Base-by-base conservation (phyloP, 2,329 filamentous ascomycete species). In the Hymenotorrendiella dingleyae region DNA sequence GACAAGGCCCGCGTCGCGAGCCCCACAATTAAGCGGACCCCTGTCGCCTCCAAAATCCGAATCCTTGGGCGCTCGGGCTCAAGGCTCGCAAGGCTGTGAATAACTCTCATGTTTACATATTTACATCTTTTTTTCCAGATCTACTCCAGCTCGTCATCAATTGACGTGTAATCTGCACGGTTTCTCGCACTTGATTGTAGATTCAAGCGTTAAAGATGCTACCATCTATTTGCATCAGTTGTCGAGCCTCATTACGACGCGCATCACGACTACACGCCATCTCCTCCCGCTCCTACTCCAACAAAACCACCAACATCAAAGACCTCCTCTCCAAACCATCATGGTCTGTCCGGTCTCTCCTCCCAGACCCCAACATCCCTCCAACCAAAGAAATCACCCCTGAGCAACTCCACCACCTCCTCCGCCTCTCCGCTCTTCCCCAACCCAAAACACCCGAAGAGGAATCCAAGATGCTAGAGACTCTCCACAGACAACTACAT, bases 341-440 rank as follows among this genome's bases (percentile, higher is more conserved):
- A 36, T 96, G 90, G 90, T 95, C 90, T 34, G 82, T 94, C 52
- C 71, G 78, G 24, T 82, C 84, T 7, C 78, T 95, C 4, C 71
- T 93, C 0, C 78, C 83, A 10, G 57, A 58, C 40, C 43, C 43
- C 6, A 21, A 37, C 9, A 22, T 35, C 11, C 40, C 43, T 1
- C 33, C 44, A 6, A 28, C 48, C 30, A 47, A 63, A 34, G 59
- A 70, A 37, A 63, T 64, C 43, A 80, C 83, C 0, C 68, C 79
- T 1, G 61, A 77, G 33, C 81, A 88, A 62, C 75, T 97, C 0
- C 80, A 78, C 54, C 91, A 96, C 63, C 80, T 97, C 8, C 81
- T 96, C 26, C 85, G 86, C 14, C 81, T 97, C 28, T 94, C 90
- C 4, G 90, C 91, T 11, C 81, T 98, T 0, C 89, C 91, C 0